Evolutionary conservation across 768 basidiomycete species (phyloP), one percentile per base, ranked within the genome.

Genomic region (Rhodotorula diobovata): DNA sequence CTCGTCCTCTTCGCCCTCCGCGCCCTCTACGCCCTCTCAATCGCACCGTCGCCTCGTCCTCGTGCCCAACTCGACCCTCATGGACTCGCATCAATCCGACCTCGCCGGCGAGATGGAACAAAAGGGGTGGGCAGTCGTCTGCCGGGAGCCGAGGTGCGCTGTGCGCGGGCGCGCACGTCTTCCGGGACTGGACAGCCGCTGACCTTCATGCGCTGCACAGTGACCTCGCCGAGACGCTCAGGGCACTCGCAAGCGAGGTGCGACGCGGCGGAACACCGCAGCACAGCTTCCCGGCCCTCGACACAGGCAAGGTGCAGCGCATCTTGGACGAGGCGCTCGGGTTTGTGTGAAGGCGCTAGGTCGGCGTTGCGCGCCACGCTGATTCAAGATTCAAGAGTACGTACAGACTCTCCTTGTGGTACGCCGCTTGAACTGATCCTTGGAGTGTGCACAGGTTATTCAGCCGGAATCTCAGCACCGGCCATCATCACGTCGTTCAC

Each of bases 21-120:
- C 55, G 10, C 34, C 57, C 20, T 54, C 46, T 21, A 4, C 23
- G 0, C 2, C 32, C 23, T 18, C 30, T n/a, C 41, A 15, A 4
- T 34, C 86, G 61, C 83, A 84, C 58, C 92, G 89, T 77, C 85
- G 86, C 14, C 82, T 99, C 73, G 88, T 99, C 73, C 89, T 90
- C 9, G 87, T 96, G 6, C 93, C 93, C 20, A 99, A 99, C 79
- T 83, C 87, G 54, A 89, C 90, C 1, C 82, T 99, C 41, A 85
- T 94, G 79, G 89, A 96, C 80, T 90, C 96, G 79, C 95, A 99
- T 78, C 95, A 99, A 83, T 84, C 87, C 64, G 92, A 99, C 77
- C 83, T 99, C 11, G 92, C 95, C 0, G 80, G 84, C 51, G 86
- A 87, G 21, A 82, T 99, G 65, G 37, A 25, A 28, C 46, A 63